Evolutionary conservation across 257 asterid genomes (phyloP), one percentile per base, ranked within the genome.

Genomic region (Thymus quinquecostatus): DNA sequence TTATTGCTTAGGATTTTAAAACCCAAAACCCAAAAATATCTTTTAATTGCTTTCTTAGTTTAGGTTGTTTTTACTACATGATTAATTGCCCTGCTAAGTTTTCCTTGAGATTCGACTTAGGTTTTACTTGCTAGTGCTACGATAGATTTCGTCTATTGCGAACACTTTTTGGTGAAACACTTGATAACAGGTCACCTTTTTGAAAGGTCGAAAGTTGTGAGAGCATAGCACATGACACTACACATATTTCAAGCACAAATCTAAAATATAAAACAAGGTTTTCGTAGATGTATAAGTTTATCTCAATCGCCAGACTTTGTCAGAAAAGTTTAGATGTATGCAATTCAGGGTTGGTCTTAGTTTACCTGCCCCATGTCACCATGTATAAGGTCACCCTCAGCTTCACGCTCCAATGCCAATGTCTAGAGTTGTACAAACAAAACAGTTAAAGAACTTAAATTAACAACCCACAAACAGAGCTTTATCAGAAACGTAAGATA

Each of bases 351-450:
- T 60, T 47, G 32, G 50, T 70, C 34, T 56, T 63, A 43, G 58
- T 51, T 13, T 55, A 74, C 99, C 97, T 95, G 97, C 6, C 99
- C 98, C 97, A 95, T 92, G 81, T 95, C 99, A 66, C 82, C 88
- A 60, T 89, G 96, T 60, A 95, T 48, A 71, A 95, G 90, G 78
- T 89, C 99, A 72, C 98, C 98, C 80, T 88, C 98, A 64, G 76
- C 90, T 82, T 95, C 98, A 49, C 92, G 90, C 83, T 95, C 99
- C 87, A 86, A 69, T 41, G 99, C 99, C 99, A 77, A 92, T 66
- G 76, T 82, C 98, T 94, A 67, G 72, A 82, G 47, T 78, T 3
- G 59, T 69, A 29, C 55, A 21, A 8, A 54, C 33, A 70, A 40
- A 48, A 38, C 9, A 71, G 59, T 49, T 66, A 60, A 59, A 60